Evolutionary conservation across 2,329 filamentous ascomycete species (phyloP).

Genomic region (Plenodomus lindquistii): DNA sequence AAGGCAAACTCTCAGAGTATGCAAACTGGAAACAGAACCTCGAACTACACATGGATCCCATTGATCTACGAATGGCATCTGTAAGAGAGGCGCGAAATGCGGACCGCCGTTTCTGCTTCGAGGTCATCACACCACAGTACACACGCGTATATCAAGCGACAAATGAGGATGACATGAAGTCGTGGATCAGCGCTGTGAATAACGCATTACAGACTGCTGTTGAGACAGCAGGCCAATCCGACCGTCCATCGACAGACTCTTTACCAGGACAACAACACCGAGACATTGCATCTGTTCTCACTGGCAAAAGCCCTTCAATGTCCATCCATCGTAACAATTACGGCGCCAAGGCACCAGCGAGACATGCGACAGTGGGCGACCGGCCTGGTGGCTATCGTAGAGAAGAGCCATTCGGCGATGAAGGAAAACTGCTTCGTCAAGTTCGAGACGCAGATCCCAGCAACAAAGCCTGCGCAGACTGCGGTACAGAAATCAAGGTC

Average conservation of each 20-base stretch:
- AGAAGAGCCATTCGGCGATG: conserved; percentile 76
- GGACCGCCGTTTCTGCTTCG: conserved; percentile 94
- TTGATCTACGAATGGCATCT: conserved; percentile 94
- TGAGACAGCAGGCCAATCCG: conserved; percentile 69
- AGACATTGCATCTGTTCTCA: conserved; percentile 90
- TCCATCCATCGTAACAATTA: conserved; percentile 59
- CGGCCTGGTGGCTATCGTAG: conserved; percentile 70
- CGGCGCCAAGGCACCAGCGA: conserved; percentile 65
- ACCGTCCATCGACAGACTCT: conserved; percentile 56
- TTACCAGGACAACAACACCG: conserved; percentile 65
- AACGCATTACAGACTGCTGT: conserved; percentile 96
- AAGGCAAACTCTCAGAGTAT: conserved; percentile 95
- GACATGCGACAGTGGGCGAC: conserved; percentile 89
- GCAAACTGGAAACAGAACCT: conserved; percentile 99
- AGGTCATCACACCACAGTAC: conserved; percentile 95
- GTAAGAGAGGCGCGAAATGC: conserved; percentile 94
- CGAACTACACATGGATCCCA: conserved; percentile 96
- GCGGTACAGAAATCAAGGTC: conserved; percentile 86
- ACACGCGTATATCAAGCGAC: conserved; percentile 97
- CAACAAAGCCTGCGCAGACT: conserved; percentile 93
- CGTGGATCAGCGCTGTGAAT: conserved; percentile 95
- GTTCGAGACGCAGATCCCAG: conserved; percentile 89
- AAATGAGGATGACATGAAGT: conserved; percentile 96
- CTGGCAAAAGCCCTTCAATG: conserved; percentile 83
- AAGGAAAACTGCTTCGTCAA: conserved; percentile 81